Base-by-base conservation (phyloP, 352 stramenopile species). In the Pythium scleroteichum region DNA sequence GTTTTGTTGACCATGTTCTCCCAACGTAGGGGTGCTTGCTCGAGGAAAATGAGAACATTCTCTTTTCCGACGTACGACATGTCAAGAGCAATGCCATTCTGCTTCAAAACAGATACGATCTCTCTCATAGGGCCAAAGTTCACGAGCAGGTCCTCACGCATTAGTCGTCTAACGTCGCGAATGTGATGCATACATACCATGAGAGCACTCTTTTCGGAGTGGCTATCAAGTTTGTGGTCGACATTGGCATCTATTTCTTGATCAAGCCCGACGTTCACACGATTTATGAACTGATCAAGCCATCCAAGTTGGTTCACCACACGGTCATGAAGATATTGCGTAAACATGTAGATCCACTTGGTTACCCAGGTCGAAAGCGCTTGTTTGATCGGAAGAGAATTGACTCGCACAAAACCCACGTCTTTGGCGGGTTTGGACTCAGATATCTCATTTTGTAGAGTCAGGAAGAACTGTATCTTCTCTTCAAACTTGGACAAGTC, bases 331-430 rank as follows among this genome's bases (percentile, higher is more conserved):
- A 98, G 69, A 62, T 95, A 97, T 59, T 97, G 87, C 4, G 92
- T 97, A 59, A 97, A 98, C 29, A 96, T 75, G 57, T 97, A 98
- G 32, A 97, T 92, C 94, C 94, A 98, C 50, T 98, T 98, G 6
- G 92, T 98, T 1, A 97, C 90, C 88, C 92, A 98, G 13, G 93
- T 98, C 2, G 81, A 89, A 26, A 98, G 75, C 17, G 93, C 91
- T 50, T 98, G 93, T 64, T 98, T 98, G 62, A 98, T 96, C n/a
- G 92, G 93, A 40, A 97, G 81, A 10, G 88, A 87, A 59, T 98
- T 97, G 1, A 98, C 84, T 19, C 88, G 86, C 44, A 98, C 71
- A 60, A 97, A 98, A 2, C 90, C 92, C 14, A 98, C 85, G 42
- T 98, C 92, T 50, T 83, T 78, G 0, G 78, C 70, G 32, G 84